Evolutionary conservation across 345 rosid species (phyloP).

Genomic region (Rhodomyrtus tomentosa): DNA sequence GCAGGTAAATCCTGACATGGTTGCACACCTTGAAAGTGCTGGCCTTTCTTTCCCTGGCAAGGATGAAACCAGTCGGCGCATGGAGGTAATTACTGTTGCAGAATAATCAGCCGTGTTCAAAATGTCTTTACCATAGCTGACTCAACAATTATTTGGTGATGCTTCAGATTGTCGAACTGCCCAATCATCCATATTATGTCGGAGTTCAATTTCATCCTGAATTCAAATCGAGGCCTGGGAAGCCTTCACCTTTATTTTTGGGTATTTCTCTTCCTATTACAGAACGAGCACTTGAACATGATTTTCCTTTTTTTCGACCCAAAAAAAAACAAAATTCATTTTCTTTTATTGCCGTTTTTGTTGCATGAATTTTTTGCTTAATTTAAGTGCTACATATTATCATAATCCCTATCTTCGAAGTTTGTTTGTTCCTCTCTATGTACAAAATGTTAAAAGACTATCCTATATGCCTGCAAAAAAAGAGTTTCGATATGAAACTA

Average conservation of each 20-base stretch:
- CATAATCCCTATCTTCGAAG: neutral
- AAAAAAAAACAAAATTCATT: too few species aligned
- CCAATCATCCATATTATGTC: slow-evolving; percentile 59
- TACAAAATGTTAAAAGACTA: neutral
- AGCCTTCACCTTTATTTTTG: slow-evolving; percentile 79
- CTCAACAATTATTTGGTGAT: neutral
- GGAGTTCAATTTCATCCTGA: slow-evolving; percentile 97
- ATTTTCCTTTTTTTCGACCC: neutral
- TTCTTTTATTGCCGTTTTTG: neutral
- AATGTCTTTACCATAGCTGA: neutral
- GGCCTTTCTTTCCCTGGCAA: slow-evolving; percentile 86
- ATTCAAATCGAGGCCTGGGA: slow-evolving; percentile 90
- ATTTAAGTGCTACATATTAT: neutral
- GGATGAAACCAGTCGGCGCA: slow-evolving; percentile 75
- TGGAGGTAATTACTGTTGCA: slow-evolving; percentile 52
- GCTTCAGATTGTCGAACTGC: slow-evolving; percentile 54
- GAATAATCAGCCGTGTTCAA: neutral
- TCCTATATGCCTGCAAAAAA: neutral
- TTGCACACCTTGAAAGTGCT: slow-evolving; percentile 51
- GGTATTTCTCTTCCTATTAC: slow-evolving; percentile 28
- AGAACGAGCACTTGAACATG: neutral
- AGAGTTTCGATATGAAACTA: neutral
- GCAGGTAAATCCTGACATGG: slow-evolving; percentile 90
- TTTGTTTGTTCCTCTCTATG: neutral
- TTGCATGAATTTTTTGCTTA: neutral